Base-by-base conservation (phyloP, 2,329 filamentous ascomycete genomes). In the Endocalyx cinctus region DNA sequence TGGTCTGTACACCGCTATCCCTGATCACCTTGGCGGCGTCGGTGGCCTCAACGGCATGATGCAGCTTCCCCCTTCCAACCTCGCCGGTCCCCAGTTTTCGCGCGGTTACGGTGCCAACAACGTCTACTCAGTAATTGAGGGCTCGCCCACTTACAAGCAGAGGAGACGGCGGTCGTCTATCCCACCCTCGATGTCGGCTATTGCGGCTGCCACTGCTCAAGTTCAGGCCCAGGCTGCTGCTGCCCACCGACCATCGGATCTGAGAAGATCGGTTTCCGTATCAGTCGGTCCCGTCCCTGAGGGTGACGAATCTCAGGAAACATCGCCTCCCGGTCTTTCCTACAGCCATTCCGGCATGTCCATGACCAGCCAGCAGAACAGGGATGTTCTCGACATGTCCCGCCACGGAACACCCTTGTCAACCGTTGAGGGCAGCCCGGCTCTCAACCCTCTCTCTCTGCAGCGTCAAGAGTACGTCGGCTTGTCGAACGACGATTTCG, bases 71-170 rank as follows among this genome's bases (percentile, higher is more conserved):
- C 84, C 85, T 5, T 88, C 88, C 11, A 92, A 90, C 61, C 64
- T 96, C 41, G 78, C 82, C 34, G 85, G 82, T 18, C 77, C 82
- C 30, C 85, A 89, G 53, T 96, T 87, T 63, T 78, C 82, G 17
- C 79, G 84, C 28, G 77, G 82, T 19, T 87, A 87, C 48, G 74
- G 72, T 39, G 59, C 69, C 33, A 84, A 82, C 61, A 94, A 87
- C 58, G 85, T 92, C 48, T 96, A 94, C 69, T 90, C 87, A 30
- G 89, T 95, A 31, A 92, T 97, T 56, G 92, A 98, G 67, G 92
- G 92, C 30, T 98, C 92, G 17, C 92, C 92, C 10, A 97, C 92
- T 23, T 98, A 98, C 70, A 98, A 98, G 76, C 92, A 97, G 70
- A 80, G 92, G 51, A 79, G 92, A 60, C 81, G 92, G 48, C 84